Conservation (phyloP, 176 grass and related monocot genomes). For the Areca catechu region DNA sequence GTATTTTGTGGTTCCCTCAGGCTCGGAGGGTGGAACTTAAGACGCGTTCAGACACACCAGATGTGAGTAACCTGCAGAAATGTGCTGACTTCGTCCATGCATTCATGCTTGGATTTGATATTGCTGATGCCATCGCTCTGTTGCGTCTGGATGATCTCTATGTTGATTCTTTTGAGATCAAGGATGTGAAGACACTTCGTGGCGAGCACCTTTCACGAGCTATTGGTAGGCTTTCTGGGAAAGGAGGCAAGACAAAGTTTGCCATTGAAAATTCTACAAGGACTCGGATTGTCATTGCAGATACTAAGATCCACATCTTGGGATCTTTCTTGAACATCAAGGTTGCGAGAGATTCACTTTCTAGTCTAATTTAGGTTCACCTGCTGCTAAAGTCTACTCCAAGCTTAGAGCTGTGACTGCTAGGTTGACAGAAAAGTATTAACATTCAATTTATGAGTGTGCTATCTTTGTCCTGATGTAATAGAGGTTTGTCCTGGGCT, state of each 20-base stretch:
- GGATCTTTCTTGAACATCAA: conserved; percentile 97
- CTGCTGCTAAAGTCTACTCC: conserved; percentile 86
- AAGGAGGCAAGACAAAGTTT: conserved; percentile 85
- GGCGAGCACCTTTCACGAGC: conserved; percentile 86
- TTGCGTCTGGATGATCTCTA: conserved; percentile 76
- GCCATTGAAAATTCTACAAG: conserved; percentile 92
- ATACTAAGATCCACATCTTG: conserved; percentile 88
- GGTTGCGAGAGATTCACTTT: conserved; percentile 82
- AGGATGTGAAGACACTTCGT: conserved; percentile 86
- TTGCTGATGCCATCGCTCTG: conserved; percentile 52
- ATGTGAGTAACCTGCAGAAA: conserved; percentile 86
- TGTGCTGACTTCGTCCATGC: conserved; percentile 68
- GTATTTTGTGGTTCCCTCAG: conserved; percentile 15
- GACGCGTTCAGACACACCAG: conserved; percentile 65
- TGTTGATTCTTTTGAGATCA: conserved; percentile 91
- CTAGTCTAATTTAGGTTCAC: conserved; percentile 86
- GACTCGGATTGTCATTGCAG: conserved; percentile 77
- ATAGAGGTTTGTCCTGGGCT: too few relatives aligned
- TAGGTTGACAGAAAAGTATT: conserved; percentile 65
- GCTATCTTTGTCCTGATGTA: too few relatives aligned
- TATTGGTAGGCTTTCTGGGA: conserved; percentile 77
- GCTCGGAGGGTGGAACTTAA: conserved; percentile 82
- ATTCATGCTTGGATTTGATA: conserved; percentile 93
- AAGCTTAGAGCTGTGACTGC: conserved; percentile 78
- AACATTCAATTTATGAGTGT: background rate